phyloP scores from a whole-genome alignment of 768 basidiomycete genomes.

The Psilocybe cyanescens region DNA sequence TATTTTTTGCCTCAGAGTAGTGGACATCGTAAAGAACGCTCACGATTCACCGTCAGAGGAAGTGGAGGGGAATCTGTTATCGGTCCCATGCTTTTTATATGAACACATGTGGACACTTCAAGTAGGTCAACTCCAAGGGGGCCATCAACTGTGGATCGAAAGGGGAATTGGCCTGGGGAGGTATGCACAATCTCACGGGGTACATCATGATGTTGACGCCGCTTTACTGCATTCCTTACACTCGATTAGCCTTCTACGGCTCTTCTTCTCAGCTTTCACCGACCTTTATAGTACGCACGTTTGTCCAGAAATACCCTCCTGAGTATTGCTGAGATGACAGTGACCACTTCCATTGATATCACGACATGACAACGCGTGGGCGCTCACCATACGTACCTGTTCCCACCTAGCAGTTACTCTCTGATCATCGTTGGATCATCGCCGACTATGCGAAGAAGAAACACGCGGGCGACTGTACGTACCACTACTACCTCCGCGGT shows the following conservation, averaged over 20 bases:
- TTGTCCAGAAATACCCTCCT: constrained; percentile 13
- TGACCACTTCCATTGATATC: not conserved
- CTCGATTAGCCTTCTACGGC: not conserved
- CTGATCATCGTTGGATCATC: too few species aligned
- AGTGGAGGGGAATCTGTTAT: constrained; percentile 11
- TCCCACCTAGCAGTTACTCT: too few species aligned
- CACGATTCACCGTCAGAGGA: constrained; percentile 12
- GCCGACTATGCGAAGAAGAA: too few species aligned
- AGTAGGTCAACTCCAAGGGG: not conserved
- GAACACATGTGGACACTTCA: not conserved
- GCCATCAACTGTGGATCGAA: not conserved
- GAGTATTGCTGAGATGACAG: not conserved
- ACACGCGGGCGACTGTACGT: too few species aligned
- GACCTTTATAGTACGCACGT: constrained; percentile 10
- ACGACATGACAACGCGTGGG: not conserved
- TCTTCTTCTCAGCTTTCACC: not conserved
- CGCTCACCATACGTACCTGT: too few species aligned
- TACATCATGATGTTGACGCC: not conserved
- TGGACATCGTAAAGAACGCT: constrained; percentile 18
- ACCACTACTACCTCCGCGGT: too few species aligned
- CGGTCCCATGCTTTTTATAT: not conserved
- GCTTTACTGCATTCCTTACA: not conserved
- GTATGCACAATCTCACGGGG: not conserved
- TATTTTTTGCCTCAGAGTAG: constrained; percentile 38
- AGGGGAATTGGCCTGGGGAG: constrained; percentile 1